Conservation (phyloP, 345 rosid species). For the Arabidopsis arenosa region DNA sequence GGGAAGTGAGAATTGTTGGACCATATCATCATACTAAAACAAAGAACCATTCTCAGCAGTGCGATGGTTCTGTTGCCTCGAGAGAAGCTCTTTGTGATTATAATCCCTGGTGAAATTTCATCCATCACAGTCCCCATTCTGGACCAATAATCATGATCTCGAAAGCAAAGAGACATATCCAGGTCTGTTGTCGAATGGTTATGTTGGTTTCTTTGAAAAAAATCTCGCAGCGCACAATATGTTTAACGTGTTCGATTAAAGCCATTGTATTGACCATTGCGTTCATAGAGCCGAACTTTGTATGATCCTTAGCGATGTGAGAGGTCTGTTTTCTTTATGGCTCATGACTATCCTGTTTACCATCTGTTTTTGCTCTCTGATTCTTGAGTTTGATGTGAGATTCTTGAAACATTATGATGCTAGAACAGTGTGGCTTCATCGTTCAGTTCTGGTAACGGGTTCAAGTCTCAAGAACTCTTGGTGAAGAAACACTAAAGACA, state of each 20-base stretch:
- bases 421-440: background rate
- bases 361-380: background rate
- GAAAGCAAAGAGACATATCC: constrained; percentile 15
- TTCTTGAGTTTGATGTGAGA: background rate
- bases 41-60: background rate
- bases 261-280: constrained; percentile 4
- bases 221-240: background rate
- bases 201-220: constrained; percentile 21
- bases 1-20: background rate
- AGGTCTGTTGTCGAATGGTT: constrained; percentile 24
- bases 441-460: constrained; percentile 23
- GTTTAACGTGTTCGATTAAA: background rate
- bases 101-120: constrained; percentile 14
- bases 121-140: background rate
- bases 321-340: background rate
- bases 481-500: too few relatives aligned
- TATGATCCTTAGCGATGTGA: constrained; percentile 6
- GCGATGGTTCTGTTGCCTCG: background rate
- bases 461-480: constrained; percentile 6
- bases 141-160: constrained; percentile 15
- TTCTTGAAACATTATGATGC: constrained; percentile 3
- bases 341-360: background rate
- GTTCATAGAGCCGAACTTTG: background rate
- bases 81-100: constrained; percentile 19
- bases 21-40: background rate